Conservation (phyloP, 768 basidiomycete genomes). For the Brasilioporus rufonigricans region DNA sequence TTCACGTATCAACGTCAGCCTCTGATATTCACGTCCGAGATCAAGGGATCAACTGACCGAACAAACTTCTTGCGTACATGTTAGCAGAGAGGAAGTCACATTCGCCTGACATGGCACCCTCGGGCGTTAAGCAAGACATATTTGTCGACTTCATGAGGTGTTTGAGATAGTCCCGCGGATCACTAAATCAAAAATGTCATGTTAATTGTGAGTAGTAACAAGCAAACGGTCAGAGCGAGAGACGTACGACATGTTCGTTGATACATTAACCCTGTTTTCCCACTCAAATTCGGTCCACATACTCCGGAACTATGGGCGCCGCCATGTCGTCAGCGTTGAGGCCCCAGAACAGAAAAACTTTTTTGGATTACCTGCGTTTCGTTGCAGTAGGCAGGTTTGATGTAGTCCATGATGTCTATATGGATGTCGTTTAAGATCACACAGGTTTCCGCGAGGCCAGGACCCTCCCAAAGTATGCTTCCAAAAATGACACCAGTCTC, state of each 20-base stretch:
- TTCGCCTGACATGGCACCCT: constrained; percentile 84
- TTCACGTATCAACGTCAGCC: not conserved
- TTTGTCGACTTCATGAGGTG: constrained; percentile 98
- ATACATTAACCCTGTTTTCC: constrained; percentile 98
- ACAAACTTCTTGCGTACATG: constrained; percentile 92
- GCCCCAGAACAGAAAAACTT: not conserved
- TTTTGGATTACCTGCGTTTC: constrained; percentile 72
- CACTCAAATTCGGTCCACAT: constrained; percentile 99
- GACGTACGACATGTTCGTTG: constrained; percentile 75
- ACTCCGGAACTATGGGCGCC: constrained; percentile 71
- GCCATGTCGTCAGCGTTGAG: constrained; percentile 3
- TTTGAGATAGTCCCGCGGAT: constrained; percentile 85
- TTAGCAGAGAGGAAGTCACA: constrained; percentile 97
- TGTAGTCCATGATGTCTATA: constrained; percentile 77
- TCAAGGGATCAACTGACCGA: constrained; percentile 56
- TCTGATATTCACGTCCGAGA: not conserved
- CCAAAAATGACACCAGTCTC: constrained; percentile 99
- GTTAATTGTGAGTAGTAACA: not conserved
- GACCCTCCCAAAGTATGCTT: constrained; percentile 94
- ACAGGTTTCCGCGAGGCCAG: constrained; percentile 81
- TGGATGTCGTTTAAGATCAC: constrained; percentile 97
- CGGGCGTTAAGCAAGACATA: constrained; percentile 95
- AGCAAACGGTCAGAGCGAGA: not conserved
- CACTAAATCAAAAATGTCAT: constrained; percentile 39
- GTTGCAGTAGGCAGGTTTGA: constrained; percentile 77